These are phyloP conservation scores for Aspergillus arachidicola DNA, from an alignment of 2,329 filamentous ascomycete genomes.

Conservation along the genomic window DNA sequence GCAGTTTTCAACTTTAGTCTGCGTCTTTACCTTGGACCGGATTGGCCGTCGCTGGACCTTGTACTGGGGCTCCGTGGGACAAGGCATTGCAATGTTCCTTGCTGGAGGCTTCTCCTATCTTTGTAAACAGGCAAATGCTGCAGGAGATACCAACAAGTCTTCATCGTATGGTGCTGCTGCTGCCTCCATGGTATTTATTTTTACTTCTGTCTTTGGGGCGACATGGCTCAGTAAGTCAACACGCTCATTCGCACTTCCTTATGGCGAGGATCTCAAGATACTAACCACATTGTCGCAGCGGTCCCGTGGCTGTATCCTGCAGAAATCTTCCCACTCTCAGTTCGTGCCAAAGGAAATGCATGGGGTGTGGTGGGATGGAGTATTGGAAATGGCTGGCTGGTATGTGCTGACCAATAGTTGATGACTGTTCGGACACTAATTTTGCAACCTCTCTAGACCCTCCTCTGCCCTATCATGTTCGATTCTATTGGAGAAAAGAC, in stretches of 20 bases:
- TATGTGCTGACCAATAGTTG: constrained; percentile 17
- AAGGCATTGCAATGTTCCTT: constrained; percentile 69
- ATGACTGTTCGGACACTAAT: neutral
- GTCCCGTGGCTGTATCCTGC: constrained; percentile 66
- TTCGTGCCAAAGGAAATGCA: constrained; percentile 73
- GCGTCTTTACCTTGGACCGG: constrained; percentile 69
- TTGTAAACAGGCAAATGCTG: constrained; percentile 52
- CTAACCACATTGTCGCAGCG: neutral
- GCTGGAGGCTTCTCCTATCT: constrained; percentile 64
- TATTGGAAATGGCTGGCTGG: constrained; percentile 71
- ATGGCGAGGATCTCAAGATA: neutral
- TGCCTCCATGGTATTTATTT: constrained; percentile 71
- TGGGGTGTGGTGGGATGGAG: constrained; percentile 77
- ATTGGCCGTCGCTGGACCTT: constrained; percentile 71
- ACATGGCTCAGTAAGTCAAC: constrained; percentile 57
- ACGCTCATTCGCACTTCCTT: neutral
- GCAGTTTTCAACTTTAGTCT: constrained; percentile 67
- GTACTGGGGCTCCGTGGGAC: constrained; percentile 67
- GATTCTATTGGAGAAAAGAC: constrained; percentile 68
- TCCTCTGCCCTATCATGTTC: constrained; percentile 64
- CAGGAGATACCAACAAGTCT: constrained; percentile 49
- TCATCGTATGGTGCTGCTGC: constrained; percentile 64
- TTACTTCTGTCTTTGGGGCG: constrained; percentile 67
- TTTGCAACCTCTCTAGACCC: constrained; percentile 31
- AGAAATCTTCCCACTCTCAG: constrained; percentile 72